These are phyloP conservation scores for Evernia prunastri DNA, from an alignment of 495 filamentous ascomycete species.

Conservation along the genomic window DNA sequence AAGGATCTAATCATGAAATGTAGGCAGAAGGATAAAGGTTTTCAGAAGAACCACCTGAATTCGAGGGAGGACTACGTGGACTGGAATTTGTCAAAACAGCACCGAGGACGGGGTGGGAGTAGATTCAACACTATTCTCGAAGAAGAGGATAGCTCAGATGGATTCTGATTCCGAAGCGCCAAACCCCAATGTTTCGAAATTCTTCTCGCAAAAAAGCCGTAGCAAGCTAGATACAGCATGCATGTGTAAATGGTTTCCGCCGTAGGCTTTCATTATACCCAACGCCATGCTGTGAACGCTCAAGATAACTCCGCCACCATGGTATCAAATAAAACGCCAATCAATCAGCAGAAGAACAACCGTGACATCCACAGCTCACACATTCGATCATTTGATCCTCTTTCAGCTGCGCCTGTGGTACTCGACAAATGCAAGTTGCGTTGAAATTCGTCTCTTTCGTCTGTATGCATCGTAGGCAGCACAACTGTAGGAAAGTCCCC, in stretches of 20 bases:
- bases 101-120: slow-evolving; percentile 28
- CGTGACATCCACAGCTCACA: slow-evolving; percentile 91
- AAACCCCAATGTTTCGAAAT: background rate
- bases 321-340: background rate
- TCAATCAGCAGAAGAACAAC: slow-evolving; percentile 82
- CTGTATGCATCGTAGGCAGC: slow-evolving; percentile 92
- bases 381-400: slow-evolving; percentile 88
- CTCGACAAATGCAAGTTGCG: slow-evolving; percentile 93
- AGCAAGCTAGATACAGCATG: background rate
- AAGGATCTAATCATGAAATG: slow-evolving; percentile 14
- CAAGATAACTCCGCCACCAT: background rate
- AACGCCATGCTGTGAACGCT: slow-evolving; percentile 7
- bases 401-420: slow-evolving; percentile 85
- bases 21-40: background rate
- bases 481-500: slow-evolving; percentile 62
- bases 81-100: slow-evolving; percentile 32
- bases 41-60: slow-evolving; percentile 19
- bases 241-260: background rate
- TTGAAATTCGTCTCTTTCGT: slow-evolving; percentile 99
- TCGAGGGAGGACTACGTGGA: slow-evolving; percentile 33
- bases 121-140: slow-evolving; percentile 53
- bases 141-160: slow-evolving; percentile 53
- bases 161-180: slow-evolving; percentile 12
- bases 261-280: background rate
- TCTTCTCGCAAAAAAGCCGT: background rate